Percentiles rank a stretch among this genome's conserved stretches.
phyloP scores from a whole-genome alignment of 257 asterid genomes.

The Rauvolfia tetraphylla region DNA sequence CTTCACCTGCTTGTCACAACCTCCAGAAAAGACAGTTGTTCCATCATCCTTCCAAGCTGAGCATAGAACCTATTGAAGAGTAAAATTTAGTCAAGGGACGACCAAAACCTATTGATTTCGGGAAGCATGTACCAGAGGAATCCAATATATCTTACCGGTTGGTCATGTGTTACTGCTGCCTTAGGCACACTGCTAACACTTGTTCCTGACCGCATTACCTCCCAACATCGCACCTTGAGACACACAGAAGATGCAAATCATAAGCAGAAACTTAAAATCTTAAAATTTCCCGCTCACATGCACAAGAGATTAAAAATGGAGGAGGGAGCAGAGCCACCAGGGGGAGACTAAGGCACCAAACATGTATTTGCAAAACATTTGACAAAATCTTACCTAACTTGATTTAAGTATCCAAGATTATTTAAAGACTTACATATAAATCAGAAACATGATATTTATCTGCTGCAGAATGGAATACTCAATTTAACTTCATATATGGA shows the following conservation, averaged over 20 bases:
- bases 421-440: background rate
- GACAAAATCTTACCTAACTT: background rate
- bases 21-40: constrained; percentile 91
- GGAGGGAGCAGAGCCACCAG: background rate
- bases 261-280: background rate
- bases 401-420: no score
- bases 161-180: constrained; percentile 80
- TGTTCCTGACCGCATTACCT: constrained; percentile 60
- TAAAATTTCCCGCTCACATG: background rate
- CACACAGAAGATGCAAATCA: background rate
- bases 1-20: constrained; percentile 97
- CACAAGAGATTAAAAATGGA: background rate
- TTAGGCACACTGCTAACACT: constrained; percentile 60
- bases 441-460: background rate
- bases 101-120: constrained; percentile 1
- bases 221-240: constrained; percentile 94
- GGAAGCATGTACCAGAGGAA: background rate
- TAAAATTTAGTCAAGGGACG: constrained; percentile 7
- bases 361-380: background rate
- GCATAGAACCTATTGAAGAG: constrained; percentile 71
- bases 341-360: background rate
- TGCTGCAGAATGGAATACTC: background rate
- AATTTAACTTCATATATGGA: background rate
- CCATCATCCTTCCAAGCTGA: constrained; percentile 98
- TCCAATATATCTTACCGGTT: constrained; percentile 54